These are phyloP conservation scores for Rosa persica DNA, from an alignment of 306 rosid species.

Conservation along the genomic window DNA sequence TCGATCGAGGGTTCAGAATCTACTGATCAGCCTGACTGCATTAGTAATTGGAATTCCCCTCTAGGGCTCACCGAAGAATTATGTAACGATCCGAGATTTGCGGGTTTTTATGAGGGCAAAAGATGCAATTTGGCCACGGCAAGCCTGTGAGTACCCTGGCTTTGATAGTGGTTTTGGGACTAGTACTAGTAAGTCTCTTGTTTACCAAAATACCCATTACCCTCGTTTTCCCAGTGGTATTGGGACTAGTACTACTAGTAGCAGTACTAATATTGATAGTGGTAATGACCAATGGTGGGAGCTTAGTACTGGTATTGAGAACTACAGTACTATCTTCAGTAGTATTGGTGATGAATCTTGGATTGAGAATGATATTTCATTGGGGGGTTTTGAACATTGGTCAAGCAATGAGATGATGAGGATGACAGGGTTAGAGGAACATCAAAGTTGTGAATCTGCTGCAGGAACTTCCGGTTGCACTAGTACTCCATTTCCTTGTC, in stretches of 20 bases:
- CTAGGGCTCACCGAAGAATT: background rate
- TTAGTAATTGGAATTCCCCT: background rate
- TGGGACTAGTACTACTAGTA: background rate
- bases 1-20: background rate
- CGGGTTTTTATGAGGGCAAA: background rate
- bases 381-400: background rate
- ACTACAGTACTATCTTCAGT: background rate
- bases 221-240: background rate
- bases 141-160: too few species aligned
- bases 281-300: background rate
- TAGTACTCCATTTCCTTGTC: background rate
- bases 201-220: background rate
- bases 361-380: background rate
- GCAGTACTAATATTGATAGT: background rate
- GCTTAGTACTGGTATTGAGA: background rate
- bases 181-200: too few species aligned
- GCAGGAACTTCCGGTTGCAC: background rate
- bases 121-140: background rate
- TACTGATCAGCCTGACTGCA: background rate
- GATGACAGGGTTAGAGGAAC: background rate
- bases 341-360: background rate
- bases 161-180: too few species aligned
- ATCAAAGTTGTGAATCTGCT: background rate
- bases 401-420: background rate
- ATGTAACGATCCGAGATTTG: background rate